Base-by-base conservation (phyloP, 1,284 basidiomycete species). In the Veloporphyrellus conicus region DNA sequence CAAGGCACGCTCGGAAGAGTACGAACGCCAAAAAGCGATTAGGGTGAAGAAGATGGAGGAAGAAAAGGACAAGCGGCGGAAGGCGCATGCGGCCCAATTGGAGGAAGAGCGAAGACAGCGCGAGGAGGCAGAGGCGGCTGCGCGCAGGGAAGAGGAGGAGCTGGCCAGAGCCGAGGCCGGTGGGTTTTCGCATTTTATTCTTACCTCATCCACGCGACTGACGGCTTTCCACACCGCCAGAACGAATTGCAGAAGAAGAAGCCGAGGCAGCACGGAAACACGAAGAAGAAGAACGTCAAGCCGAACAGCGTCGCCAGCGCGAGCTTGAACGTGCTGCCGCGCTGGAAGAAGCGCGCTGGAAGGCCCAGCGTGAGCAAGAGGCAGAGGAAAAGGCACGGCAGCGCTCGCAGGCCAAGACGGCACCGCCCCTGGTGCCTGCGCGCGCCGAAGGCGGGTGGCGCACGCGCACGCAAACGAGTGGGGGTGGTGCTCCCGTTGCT, bases 21-120 rank as follows among this genome's bases (percentile, higher is more conserved):
- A 85, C 59, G 74, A 81, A 47, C 78, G 76, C 64, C 81, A 74
- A 56, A 70, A 78, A 57, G 78, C 77, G 44, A 71, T 68, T 29
- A 86, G 93, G 4, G 61, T 72, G 54, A 73, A 71, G 64, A 91
- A 87, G 77, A 85, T 93, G 57, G 86, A 85, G 55, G 81, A 87
- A 62, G 94, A 95, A 70, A 96, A 94, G 76, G 78, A 78, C 43
- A 85, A 84, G 74, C 77, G 85, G 60, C 74, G 74, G 53, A 75
- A 72, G 48, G 68, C 71, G 11, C 66, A 88, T 31, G 54, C 82
- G 34, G 75, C 77, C 55, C 67, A 74, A 53, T 74, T 76, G 54
- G 87, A 84, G 62, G 78, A 79, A 54, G 82, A 84, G 68, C 45
- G 45, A 43, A 35, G 72, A 75, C 52, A 76, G 76, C 60, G 76